phyloP scores from a whole-genome alignment of 2,329 filamentous ascomycete genomes.

The Blumeria hordei region DNA sequence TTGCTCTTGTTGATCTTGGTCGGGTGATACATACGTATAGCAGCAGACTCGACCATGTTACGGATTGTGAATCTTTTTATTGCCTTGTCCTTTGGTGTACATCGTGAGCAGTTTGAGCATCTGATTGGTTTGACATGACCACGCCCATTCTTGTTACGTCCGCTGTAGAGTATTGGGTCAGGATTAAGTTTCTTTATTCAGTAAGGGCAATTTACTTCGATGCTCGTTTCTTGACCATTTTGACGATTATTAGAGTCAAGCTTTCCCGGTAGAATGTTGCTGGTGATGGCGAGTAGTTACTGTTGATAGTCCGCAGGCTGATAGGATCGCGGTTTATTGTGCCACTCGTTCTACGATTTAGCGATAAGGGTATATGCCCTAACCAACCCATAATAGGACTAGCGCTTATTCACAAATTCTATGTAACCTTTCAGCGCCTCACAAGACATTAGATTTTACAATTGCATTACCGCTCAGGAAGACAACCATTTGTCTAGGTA shows the following conservation, averaged over 20 bases:
- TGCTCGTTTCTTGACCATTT: slow-evolving; percentile 51
- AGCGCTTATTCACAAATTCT: neutral
- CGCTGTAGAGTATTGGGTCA: slow-evolving; percentile 27
- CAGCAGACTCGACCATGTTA: slow-evolving; percentile 99
- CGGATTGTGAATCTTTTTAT: slow-evolving; percentile 99
- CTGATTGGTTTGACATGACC: slow-evolving; percentile 97
- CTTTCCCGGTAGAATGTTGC: no score
- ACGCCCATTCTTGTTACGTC: slow-evolving; percentile 99
- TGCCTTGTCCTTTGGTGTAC: slow-evolving; percentile 77
- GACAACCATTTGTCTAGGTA: slow-evolving; percentile 16
- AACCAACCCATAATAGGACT: neutral
- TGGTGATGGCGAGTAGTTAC: no score
- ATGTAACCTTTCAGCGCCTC: neutral
- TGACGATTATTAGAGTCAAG: slow-evolving; percentile 17
- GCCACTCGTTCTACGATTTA: neutral
- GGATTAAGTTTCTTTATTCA: neutral
- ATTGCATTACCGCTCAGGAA: slow-evolving; percentile 11
- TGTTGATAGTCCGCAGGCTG: no score
- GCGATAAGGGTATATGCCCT: neutral
- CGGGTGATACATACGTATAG: slow-evolving; percentile 60
- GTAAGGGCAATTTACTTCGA: slow-evolving; percentile 27
- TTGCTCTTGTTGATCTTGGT: no score
- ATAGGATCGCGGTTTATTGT: no score
- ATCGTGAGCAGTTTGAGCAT: slow-evolving; percentile 64
- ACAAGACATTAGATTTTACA: neutral